Conservation (phyloP, 1,284 basidiomycete genomes). For the Leccinum cinnamomeum region DNA sequence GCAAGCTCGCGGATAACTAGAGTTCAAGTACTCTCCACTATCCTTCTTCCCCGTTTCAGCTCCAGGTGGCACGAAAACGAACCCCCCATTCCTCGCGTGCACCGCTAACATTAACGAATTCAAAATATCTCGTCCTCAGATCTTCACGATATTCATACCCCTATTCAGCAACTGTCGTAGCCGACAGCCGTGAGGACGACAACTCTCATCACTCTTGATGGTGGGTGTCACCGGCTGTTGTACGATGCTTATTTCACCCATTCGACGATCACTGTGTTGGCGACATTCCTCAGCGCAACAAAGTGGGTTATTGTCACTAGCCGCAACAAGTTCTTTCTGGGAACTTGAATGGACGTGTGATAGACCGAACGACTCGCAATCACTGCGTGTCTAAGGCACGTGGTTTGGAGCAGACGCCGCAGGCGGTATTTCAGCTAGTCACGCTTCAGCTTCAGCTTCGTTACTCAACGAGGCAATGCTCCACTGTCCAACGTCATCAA, state of each 20-base stretch:
- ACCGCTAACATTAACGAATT: background rate
- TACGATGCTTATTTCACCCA: background rate
- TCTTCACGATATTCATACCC: background rate
- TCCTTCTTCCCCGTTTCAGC: background rate
- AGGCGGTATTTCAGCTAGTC: background rate
- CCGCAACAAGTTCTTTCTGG: background rate
- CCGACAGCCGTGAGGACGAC: background rate
- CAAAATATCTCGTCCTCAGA: background rate
- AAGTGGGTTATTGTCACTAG: background rate
- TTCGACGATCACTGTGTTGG: background rate
- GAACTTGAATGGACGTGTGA: background rate
- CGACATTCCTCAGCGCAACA: background rate
- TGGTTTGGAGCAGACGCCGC: background rate
- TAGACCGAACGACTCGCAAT: background rate
- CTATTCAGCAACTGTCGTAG: background rate
- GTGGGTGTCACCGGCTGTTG: background rate
- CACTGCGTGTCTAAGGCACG: background rate
- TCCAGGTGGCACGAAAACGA: background rate
- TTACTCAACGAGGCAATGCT: background rate
- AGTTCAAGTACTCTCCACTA: background rate
- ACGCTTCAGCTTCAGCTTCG: background rate
- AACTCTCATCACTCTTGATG: background rate
- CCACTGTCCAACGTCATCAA: background rate
- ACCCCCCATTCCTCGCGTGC: background rate
- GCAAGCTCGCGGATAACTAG: background rate